Conservation (phyloP, 495 filamentous ascomycete species). For the Penicillium crystallinum region DNA sequence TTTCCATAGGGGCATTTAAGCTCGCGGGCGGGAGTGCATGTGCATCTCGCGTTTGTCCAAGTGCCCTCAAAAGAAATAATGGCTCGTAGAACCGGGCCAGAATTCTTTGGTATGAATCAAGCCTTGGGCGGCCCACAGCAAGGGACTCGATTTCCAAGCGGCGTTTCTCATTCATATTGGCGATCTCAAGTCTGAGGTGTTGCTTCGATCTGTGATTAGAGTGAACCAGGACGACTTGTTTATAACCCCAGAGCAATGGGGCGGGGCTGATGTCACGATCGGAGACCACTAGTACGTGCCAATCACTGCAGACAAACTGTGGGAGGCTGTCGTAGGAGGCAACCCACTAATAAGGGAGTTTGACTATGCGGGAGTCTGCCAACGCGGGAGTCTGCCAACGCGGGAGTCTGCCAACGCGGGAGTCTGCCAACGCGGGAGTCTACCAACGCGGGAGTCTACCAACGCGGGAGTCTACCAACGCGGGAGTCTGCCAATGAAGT, state of each 20-base stretch:
- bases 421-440: too few species aligned
- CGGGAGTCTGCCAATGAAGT: too few species aligned
- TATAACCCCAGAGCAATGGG: neutral
- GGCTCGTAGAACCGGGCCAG: slow-evolving; percentile 30
- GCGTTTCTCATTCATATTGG: neutral
- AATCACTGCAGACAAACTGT: neutral
- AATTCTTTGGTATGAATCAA: slow-evolving; percentile 12
- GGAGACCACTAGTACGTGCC: neutral
- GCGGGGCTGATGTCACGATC: neutral
- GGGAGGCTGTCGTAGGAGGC: neutral
- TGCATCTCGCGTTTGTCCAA: slow-evolving; percentile 24
- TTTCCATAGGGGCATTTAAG: neutral
- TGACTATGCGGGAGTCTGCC: too few species aligned
- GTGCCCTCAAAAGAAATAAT: slow-evolving; percentile 20
- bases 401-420: neutral
- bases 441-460: neutral
- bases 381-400: neutral
- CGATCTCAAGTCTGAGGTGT: neutral
- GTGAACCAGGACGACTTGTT: neutral
- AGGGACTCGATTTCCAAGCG: neutral
- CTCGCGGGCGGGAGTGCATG: slow-evolving; percentile 11
- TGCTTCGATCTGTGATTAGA: neutral
- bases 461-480: neutral
- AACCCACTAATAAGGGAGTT: too few species aligned
- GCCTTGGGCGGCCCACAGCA: slow-evolving; percentile 1